phyloP scores from a whole-genome alignment of 805 yeast genomes.

The Debaryomyces prosopidis region DNA sequence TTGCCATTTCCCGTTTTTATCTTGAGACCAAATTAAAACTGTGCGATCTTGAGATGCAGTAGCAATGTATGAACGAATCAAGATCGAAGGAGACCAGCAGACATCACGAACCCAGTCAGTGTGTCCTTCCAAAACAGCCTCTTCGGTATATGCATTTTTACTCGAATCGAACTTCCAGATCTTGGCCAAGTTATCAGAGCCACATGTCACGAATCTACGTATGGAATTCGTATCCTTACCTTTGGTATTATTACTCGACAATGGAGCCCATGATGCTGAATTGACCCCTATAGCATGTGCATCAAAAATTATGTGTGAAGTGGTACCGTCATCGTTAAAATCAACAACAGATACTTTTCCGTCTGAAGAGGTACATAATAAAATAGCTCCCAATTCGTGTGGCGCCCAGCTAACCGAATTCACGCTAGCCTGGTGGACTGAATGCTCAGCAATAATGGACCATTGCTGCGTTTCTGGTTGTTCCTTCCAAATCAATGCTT shows the following conservation, averaged over 20 bases:
- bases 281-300: constrained; percentile 96
- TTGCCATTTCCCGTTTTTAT: constrained; percentile 70
- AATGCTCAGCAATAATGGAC: constrained; percentile 84
- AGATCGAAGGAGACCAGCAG: constrained; percentile 93
- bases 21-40: constrained; percentile 94
- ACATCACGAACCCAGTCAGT: constrained; percentile 99
- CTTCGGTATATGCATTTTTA: constrained; percentile 61
- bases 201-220: constrained; percentile 88
- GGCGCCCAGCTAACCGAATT: constrained; percentile 97
- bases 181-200: constrained; percentile 91
- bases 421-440: constrained; percentile 90
- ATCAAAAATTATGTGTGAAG: constrained; percentile 58
- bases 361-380: constrained; percentile 89
- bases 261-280: constrained; percentile 93
- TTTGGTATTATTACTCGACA: constrained; percentile 33
- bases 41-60: constrained; percentile 96
- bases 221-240: constrained; percentile 27
- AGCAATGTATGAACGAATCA: constrained; percentile 87
- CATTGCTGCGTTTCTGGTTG: constrained; percentile 75
- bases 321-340: constrained; percentile 85
- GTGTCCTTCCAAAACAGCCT: constrained; percentile 83
- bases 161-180: constrained; percentile 76
- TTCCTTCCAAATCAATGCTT: constrained; percentile 92
- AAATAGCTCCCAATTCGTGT: constrained; percentile 90
- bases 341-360: constrained; percentile 90